Base-by-base conservation (phyloP, 192 early-diverging fungal species). In the Linnemannia exigua region DNA sequence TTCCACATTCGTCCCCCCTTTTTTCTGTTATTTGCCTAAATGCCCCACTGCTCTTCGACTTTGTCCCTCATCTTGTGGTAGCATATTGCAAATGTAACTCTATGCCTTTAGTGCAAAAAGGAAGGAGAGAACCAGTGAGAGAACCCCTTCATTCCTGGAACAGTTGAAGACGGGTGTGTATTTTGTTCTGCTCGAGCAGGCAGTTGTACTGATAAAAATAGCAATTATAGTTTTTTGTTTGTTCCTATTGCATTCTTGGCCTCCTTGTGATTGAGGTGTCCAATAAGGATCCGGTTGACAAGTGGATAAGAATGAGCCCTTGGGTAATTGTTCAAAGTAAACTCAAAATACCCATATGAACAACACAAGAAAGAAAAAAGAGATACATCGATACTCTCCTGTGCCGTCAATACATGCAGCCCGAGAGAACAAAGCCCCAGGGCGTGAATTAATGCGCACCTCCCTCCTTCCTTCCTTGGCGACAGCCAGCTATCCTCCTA, bases 401-500 rank as follows among this genome's bases (percentile, higher is more conserved):
- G n/a, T 22, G n/a, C 54, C 22, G n/a, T n/a, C n/a, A 1, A 54
- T 2, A 9, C 22, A 6, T 58, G 8, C 22, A 22, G n/a, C 41
- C 41, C 9, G n/a, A 1, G n/a, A 9, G 54, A n/a, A 1, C 0
- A n/a, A n/a, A n/a, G n/a, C n/a, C n/a, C n/a, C n/a, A n/a, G 54
- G n/a, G 54, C 54, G 22, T 25, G 54, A 20, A 58, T 58, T 58
- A 58, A 58, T 58, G 54, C 54, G 25, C 22, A 44, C 41, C 41
- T 44, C 41, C 41, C 41, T 44, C 41, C 41, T 44, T 44, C 41
- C 41, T 9, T n/a, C n/a, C 8, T 28, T 58, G 54, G 54, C 54
- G 22, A 58, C 54, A 58, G 54, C 54, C 54, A 58, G n/a, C 54
- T n/a, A n/a, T 58, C 22, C 54, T 28, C n/a, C 54, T 58, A 58